phyloP scores from a whole-genome alignment of 306 rosid genomes.

The Cucurbita argyrosperma region DNA sequence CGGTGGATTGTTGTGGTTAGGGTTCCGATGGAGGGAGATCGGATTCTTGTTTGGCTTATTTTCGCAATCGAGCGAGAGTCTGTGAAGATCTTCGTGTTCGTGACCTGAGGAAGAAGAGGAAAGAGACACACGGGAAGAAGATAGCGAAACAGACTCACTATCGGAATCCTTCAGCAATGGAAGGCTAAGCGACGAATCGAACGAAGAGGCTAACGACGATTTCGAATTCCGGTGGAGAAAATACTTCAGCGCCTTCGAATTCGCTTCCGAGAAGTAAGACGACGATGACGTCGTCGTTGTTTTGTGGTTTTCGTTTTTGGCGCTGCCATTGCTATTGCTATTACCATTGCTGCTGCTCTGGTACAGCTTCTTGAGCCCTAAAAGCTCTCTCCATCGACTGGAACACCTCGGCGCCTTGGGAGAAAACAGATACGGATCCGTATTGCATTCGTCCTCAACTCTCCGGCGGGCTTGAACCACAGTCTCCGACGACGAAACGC shows the following conservation, averaged over 20 bases:
- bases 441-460: slow-evolving; percentile 11
- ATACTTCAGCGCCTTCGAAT: slow-evolving; percentile 36
- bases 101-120: slow-evolving; percentile 81
- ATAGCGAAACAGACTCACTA: slow-evolving; percentile 55
- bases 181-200: slow-evolving; percentile 32
- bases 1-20: slow-evolving; percentile 16
- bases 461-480: slow-evolving; percentile 19
- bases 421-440: slow-evolving; percentile 59
- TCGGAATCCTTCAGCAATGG: slow-evolving; percentile 53
- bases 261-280: slow-evolving; percentile 4
- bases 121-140: slow-evolving; percentile 67
- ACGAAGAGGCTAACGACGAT: slow-evolving; percentile 22
- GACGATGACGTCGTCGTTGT: slow-evolving; percentile 30
- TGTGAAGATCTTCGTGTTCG: slow-evolving; percentile 78
- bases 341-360: slow-evolving; percentile 16
- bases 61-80: slow-evolving; percentile 64
- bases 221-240: slow-evolving; percentile 51
- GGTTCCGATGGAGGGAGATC: slow-evolving; percentile 29
- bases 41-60: slow-evolving; percentile 17
- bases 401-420: slow-evolving; percentile 98
- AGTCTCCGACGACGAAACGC: slow-evolving; percentile 14
- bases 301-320: slow-evolving; percentile 27
- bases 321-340: slow-evolving; percentile 4
- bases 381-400: slow-evolving; percentile 76
- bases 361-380: slow-evolving; percentile 62